Percentiles rank a stretch among this genome's conserved stretches.
phyloP scores from a whole-genome alignment of 164 flowering plant species.

The Vitis rupestris region DNA sequence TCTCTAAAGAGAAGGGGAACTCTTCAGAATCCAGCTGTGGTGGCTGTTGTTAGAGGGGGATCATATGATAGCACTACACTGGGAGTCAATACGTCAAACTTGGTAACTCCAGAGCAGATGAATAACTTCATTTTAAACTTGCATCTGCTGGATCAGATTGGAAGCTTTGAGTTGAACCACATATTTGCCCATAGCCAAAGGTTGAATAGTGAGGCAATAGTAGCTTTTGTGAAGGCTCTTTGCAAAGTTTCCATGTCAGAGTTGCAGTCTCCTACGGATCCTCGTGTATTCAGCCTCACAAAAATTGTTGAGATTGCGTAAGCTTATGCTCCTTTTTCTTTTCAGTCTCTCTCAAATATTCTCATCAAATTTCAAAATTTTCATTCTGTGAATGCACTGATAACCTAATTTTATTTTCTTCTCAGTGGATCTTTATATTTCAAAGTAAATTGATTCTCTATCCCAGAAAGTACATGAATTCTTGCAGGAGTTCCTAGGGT shows the following conservation, averaged over 20 bases:
- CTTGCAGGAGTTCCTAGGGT: neutral
- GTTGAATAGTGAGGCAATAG: conserved; percentile 95
- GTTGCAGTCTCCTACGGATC: conserved; percentile 96
- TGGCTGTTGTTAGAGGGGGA: conserved; percentile 97
- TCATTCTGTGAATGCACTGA: neutral
- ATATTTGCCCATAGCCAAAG: conserved; percentile 97
- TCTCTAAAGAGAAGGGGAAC: conserved; percentile 77
- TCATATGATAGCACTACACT: conserved; percentile 85
- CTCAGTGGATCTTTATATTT: neutral
- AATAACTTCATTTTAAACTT: conserved; percentile 83
- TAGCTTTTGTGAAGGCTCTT: conserved; percentile 92
- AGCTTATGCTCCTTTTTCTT: conserved; percentile 26
- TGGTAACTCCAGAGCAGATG: conserved; percentile 85
- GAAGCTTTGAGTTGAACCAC: conserved; percentile 91
- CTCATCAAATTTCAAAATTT: neutral
- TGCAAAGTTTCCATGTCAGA: conserved; percentile 94
- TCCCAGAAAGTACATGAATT: neutral
- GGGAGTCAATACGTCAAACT: conserved; percentile 54
- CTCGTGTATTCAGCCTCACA: conserved; percentile 98
- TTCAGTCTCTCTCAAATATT: neutral
- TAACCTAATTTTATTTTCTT: neutral
- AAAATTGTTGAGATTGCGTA: conserved; percentile 98
- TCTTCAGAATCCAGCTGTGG: conserved; percentile 82
- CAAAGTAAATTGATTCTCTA: neutral
- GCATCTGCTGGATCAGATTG: conserved; percentile 95